Evolutionary conservation across 352 stramenopile species (phyloP).

Genomic region (Phytophthora ramorum): DNA sequence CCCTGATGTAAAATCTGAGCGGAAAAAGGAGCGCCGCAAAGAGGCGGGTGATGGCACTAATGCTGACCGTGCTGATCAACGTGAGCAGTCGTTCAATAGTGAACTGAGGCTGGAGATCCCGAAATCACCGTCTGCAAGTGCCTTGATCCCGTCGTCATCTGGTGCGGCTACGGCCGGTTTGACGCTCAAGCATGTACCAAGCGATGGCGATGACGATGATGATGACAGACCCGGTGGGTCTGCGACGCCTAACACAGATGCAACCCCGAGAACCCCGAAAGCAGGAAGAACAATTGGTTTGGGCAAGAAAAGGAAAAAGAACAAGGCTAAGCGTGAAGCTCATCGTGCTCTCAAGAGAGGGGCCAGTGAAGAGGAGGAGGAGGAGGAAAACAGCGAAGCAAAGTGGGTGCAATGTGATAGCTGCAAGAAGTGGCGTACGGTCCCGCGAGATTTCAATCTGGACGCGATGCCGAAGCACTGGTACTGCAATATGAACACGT

Average conservation of each 20-base stretch:
- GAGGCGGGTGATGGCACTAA: not conserved
- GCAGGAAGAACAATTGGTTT: conserved; percentile 7
- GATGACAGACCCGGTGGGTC: conserved; percentile 43
- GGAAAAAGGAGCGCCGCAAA: conserved; percentile 7
- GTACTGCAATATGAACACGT: conserved; percentile 97
- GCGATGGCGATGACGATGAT: conserved; percentile 58
- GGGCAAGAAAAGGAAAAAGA: conserved; percentile 72
- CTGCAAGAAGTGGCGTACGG: conserved; percentile 96
- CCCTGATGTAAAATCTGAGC: conserved; percentile 8
- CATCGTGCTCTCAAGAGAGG: conserved; percentile 32
- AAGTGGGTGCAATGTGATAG: conserved; percentile 97
- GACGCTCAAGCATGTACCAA: conserved; percentile 39
- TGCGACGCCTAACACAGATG: conserved; percentile 29
- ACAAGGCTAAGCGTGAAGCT: conserved; percentile 46
- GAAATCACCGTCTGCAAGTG: conserved; percentile 29
- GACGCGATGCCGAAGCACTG: conserved; percentile 94
- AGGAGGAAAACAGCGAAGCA: conserved; percentile 57
- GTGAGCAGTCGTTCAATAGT: conserved; percentile 9
- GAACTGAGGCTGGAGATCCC: conserved; percentile 39
- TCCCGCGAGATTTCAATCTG: conserved; percentile 90
- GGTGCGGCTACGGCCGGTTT: conserved; percentile 2
- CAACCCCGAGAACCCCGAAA: conserved; percentile 26
- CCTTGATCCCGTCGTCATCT: conserved; percentile 23
- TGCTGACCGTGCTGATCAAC: conserved; percentile 2
- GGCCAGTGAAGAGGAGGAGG: conserved; percentile 37